Evolutionary conservation across 2,329 filamentous ascomycete genomes (phyloP).

Genomic region (Cladosporium phlei): DNA sequence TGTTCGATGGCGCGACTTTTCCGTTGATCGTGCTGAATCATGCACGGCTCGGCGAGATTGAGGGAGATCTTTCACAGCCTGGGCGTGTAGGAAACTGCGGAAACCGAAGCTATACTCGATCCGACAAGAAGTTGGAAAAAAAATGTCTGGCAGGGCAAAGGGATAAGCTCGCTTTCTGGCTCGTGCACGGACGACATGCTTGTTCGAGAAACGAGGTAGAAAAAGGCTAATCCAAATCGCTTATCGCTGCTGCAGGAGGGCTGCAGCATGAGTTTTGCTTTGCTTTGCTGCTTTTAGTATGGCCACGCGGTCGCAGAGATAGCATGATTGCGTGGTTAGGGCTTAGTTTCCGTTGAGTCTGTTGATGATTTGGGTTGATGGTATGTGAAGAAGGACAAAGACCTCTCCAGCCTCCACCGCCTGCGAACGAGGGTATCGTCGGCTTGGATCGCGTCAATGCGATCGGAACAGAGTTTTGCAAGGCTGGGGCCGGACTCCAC

Average conservation of each 20-base stretch:
- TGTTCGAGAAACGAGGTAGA: constrained; percentile 11
- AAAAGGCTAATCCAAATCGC: background rate
- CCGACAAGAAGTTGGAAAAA: background rate
- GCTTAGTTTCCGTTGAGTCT: too few species aligned
- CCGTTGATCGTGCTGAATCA: background rate
- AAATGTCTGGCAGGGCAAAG: background rate
- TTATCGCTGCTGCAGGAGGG: constrained; percentile 8
- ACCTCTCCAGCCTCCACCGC: too few species aligned
- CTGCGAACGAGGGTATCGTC: too few species aligned
- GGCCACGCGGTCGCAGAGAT: too few species aligned
- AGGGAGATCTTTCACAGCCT: background rate
- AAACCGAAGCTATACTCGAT: constrained; percentile 6
- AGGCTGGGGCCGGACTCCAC: too few species aligned
- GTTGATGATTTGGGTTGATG: too few species aligned
- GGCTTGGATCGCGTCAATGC: too few species aligned
- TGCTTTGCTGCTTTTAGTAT: too few species aligned
- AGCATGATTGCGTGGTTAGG: too few species aligned
- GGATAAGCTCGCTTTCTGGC: background rate
- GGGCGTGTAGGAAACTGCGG: background rate
- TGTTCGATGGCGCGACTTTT: too few species aligned
- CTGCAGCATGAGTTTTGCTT: background rate
- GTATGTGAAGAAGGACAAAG: too few species aligned
- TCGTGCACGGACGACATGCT: background rate
- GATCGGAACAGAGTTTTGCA: background rate
- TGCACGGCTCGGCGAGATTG: constrained; percentile 1